Conservation (phyloP, 2,329 filamentous ascomycete genomes). For the Teratosphaeria viscida region DNA sequence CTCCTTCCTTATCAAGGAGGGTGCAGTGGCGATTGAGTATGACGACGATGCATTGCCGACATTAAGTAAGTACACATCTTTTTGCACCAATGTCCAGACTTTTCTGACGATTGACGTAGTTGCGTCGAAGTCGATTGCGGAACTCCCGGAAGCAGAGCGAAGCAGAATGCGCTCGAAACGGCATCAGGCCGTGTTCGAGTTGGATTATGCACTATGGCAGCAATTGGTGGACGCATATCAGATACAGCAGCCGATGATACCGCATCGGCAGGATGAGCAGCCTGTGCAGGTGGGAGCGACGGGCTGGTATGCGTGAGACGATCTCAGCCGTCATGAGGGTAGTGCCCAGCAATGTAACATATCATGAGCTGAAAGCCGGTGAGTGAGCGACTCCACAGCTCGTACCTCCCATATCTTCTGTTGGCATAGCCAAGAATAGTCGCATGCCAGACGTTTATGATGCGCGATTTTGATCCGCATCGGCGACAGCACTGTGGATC, state of each 20-base stretch:
- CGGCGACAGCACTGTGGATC: too few relatives aligned
- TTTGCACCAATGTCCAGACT: background rate
- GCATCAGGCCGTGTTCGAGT: slow-evolving; percentile 77
- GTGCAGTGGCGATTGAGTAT: slow-evolving; percentile 60
- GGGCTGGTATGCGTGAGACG: slow-evolving; percentile 55
- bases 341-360: background rate
- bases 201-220: slow-evolving; percentile 78
- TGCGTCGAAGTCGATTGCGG: slow-evolving; percentile 36
- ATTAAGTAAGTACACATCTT: slow-evolving; percentile 50
- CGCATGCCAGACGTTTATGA: too few relatives aligned
- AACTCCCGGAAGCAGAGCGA: slow-evolving; percentile 41
- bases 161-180: slow-evolving; percentile 46
- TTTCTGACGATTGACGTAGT: slow-evolving; percentile 19
- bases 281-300: slow-evolving; percentile 42
- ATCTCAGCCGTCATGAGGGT: background rate
- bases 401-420: too few relatives aligned
- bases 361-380: background rate
- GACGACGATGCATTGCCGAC: slow-evolving; percentile 69
- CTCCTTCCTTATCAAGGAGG: slow-evolving; percentile 86
- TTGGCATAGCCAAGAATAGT: too few relatives aligned
- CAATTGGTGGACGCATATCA: slow-evolving; percentile 65
- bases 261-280: slow-evolving; percentile 56
- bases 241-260: slow-evolving; percentile 72
- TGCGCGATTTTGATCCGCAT: too few relatives aligned
- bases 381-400: background rate